These are phyloP conservation scores for Glycine soja DNA, from an alignment of 306 rosid genomes.

Conservation along the genomic window DNA sequence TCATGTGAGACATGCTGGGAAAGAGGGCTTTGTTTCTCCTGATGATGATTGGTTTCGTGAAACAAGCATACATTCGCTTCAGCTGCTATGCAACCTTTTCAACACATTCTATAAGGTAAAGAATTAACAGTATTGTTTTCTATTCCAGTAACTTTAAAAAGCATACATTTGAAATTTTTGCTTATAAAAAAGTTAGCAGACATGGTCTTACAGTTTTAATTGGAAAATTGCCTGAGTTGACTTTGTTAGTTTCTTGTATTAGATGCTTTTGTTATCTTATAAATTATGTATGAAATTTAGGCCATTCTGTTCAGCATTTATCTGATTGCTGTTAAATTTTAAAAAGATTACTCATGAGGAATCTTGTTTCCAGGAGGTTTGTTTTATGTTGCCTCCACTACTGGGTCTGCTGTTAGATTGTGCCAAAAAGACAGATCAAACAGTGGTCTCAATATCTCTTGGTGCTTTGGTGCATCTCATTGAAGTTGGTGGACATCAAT, in stretches of 20 bases:
- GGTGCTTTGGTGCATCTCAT: slow-evolving; percentile 97
- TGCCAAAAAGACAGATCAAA: slow-evolving; percentile 96
- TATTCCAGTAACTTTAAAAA: slow-evolving; percentile 20
- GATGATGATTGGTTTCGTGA: slow-evolving; percentile 91
- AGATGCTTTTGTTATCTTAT: slow-evolving; percentile 30
- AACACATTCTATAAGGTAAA: slow-evolving; percentile 96
- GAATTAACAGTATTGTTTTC: slow-evolving; percentile 31
- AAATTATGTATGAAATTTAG: slow-evolving; percentile 16
- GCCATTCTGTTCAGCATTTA: slow-evolving; percentile 18
- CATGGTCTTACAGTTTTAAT: slow-evolving; percentile 14
- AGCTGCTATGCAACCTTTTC: slow-evolving; percentile 97
- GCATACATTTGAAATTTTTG: background rate
- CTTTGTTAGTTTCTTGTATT: slow-evolving; percentile 38
- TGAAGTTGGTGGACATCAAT: slow-evolving; percentile 99
- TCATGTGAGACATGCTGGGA: slow-evolving; percentile 96
- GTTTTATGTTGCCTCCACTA: slow-evolving; percentile 96
- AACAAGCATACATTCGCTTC: slow-evolving; percentile 97
- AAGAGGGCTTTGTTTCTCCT: slow-evolving; percentile 71
- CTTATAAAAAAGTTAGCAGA: background rate
- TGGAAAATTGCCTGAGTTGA: slow-evolving; percentile 17
- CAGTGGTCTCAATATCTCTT: slow-evolving; percentile 95
- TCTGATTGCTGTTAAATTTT: slow-evolving; percentile 25
- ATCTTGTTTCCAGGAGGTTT: slow-evolving; percentile 83
- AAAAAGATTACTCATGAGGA: slow-evolving; percentile 23
- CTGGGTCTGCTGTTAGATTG: slow-evolving; percentile 94